Evolutionary conservation across 305 asterid species (phyloP), one percentile per base, ranked within the genome.

Genomic region (Ilex paraguariensis): DNA sequence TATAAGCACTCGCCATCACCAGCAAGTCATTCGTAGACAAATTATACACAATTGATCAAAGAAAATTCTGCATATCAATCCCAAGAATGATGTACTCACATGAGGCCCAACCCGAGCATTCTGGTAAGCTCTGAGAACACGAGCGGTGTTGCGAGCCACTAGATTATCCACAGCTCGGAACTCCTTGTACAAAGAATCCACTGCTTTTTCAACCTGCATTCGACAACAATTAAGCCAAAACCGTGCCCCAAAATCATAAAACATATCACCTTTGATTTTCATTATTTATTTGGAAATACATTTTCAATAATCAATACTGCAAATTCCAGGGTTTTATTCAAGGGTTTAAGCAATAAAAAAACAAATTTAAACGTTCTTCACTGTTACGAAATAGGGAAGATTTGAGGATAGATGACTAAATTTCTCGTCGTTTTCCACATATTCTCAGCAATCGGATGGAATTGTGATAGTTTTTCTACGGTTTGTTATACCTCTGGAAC

Each of bases 61-160:
- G 48, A 42, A 42, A 42, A 42, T 6, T 6, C 12, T 42, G 48
- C 12, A 42, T 11, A 42, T 42, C 48, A 42, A 42, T 11, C 12
- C 12, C 48, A 42, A 42, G 12, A 6, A 14, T 50, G 13, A 7
- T 9, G 17, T 50, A 10, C 84, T 74, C 64, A 91, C 97, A 81
- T 91, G 96, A 72, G 84, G 79, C 52, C 96, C 98, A 42, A 91
- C 91, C 65, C 96, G 92, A 13, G 82, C 90, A 81, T 75, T 88
- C 70, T 86, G 94, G 62, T 84, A 91, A 70, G 98, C 96, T 74
- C 81, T 91, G 46, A 88, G 91, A 82, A 91, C 95, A 56, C 95
- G 94, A n/a, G 79, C 83, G 39, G 90, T 77, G 75, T 91, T 91
- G 51, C 74, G 77, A 32, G 96, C 96, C 70, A 91, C 95, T 78